These are phyloP conservation scores for Calocybe indica DNA, from an alignment of 768 basidiomycete genomes.

Conservation along the genomic window DNA sequence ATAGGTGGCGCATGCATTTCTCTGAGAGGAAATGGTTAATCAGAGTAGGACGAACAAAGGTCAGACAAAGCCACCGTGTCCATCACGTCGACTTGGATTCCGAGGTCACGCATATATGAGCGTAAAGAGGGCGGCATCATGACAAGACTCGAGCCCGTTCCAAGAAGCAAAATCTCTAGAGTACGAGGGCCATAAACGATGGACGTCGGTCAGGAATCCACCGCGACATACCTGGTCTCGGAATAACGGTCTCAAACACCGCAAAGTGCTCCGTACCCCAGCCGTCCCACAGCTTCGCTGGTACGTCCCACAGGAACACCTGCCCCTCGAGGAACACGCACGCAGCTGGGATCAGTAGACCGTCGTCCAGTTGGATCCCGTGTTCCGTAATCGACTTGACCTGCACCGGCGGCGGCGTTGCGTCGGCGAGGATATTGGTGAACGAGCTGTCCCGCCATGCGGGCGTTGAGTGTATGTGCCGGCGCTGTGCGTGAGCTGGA, in stretches of 20 bases:
- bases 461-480: too few relatives aligned
- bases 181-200: neutral
- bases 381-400: conserved; percentile 56
- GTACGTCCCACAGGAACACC: conserved; percentile 88
- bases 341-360: conserved; percentile 69
- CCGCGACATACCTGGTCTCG: conserved; percentile 69
- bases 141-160: conserved; percentile 70
- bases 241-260: conserved; percentile 76
- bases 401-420: conserved; percentile 62
- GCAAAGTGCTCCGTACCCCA: conserved; percentile 76
- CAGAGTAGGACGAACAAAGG: neutral
- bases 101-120: conserved; percentile 62
- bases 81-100: conserved; percentile 88
- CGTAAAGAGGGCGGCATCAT: conserved; percentile 67
- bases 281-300: conserved; percentile 50
- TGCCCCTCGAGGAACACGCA: conserved; percentile 83
- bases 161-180: conserved; percentile 84
- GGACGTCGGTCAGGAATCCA: neutral
- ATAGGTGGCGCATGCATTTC: conserved; percentile 94
- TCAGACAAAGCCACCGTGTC: conserved; percentile 55
- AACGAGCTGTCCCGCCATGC: conserved; percentile 29
- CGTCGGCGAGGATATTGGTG: conserved; percentile 72
- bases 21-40: conserved; percentile 31
- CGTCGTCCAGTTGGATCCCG: conserved; percentile 73
- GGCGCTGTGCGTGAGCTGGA: too few relatives aligned